Percentiles rank a stretch among this genome's conserved stretches.
These are phyloP conservation scores for Paraconiothyrium sp. DNA, from an alignment of 2,329 filamentous ascomycete genomes.

Conservation along the genomic window DNA sequence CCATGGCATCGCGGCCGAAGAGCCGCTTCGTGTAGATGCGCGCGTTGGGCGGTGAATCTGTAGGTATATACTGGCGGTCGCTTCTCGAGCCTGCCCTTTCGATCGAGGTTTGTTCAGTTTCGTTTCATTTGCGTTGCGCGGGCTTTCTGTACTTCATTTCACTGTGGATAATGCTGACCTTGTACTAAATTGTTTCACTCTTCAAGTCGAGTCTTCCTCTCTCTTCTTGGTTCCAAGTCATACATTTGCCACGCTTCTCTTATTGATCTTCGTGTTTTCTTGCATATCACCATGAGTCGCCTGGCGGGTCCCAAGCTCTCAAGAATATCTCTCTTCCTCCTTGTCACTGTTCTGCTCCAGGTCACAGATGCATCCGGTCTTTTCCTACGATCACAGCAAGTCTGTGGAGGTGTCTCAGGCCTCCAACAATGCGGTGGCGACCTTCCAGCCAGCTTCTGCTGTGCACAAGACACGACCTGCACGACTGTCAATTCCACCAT, in stretches of 20 bases:
- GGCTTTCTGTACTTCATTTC: neutral
- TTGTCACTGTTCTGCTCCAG: slow-evolving; percentile 38
- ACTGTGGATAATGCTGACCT: slow-evolving; percentile 12
- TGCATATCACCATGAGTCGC: slow-evolving; percentile 37
- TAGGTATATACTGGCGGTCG: slow-evolving; percentile 22
- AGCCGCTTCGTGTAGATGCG: slow-evolving; percentile 8
- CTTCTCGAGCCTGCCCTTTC: slow-evolving; percentile 9
- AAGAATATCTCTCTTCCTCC: slow-evolving; percentile 43
- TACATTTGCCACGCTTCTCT: slow-evolving; percentile 9
- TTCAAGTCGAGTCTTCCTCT: slow-evolving; percentile 17
- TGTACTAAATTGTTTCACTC: slow-evolving; percentile 15
- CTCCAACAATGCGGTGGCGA: slow-evolving; percentile 63
- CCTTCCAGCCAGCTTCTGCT: slow-evolving; percentile 75
- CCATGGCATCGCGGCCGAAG: neutral
- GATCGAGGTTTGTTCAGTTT: slow-evolving; percentile 13
- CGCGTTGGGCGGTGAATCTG: slow-evolving; percentile 7
- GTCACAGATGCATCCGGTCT: slow-evolving; percentile 39
- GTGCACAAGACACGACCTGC: slow-evolving; percentile 64
- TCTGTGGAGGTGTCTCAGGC: slow-evolving; percentile 61
- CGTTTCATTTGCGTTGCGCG: slow-evolving; percentile 13
- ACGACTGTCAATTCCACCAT: slow-evolving; percentile 66
- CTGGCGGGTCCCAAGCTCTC: slow-evolving; percentile 42
- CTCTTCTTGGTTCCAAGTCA: slow-evolving; percentile 1
- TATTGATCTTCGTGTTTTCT: slow-evolving; percentile 12
- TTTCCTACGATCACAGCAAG: slow-evolving; percentile 43